Evolutionary conservation across 805 yeast genomes (phyloP), one percentile per base, ranked within the genome.

Genomic region (Yarrowia keelungensis): DNA sequence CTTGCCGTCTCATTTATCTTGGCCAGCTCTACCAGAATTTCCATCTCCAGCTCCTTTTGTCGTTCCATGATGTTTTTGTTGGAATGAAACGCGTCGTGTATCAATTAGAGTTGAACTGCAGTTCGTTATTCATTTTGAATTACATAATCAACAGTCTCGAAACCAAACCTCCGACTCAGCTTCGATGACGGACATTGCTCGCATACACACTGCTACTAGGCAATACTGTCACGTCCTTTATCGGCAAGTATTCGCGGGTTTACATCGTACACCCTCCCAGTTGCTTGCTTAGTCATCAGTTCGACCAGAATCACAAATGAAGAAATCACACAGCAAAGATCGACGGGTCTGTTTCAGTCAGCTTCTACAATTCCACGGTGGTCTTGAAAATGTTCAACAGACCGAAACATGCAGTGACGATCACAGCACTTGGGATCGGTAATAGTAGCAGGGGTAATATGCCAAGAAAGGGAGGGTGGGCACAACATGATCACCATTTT

Each of bases 31-130:
- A 56, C 39, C 46, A 56, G 16, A 5, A 56, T 41, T 15, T 56
- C 64, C 14, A 49, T 43, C 32, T 56, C 64, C 38, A 56, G 49
- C 16, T 56, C 41, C n/a, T 42, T 56, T 10, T 56, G 64, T 56
- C 49, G 64, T n/a, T 56, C 64, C 64, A 56, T 56, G 39, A n/a
- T 42, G 53, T 32, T 38, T 12, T 1, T 8, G 39, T 22, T 49
- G n/a, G 15, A 26, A 19, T 8, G 14, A 39, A 19, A 38, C 35
- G 59, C 45, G 59, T 12, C 2, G 3, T 42, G 42, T 15, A 14
- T 15, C 19, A 49, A 9, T 14, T 50, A 26, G 5, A n/a, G 41
- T 35, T 38, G 39, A 26, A 26, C 32, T 26, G 7, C 32, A 26
- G 32, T 49, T 32, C 11, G 43, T 19, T 19, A 19, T 19, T 19